phyloP scores from a whole-genome alignment of 2,329 filamentous ascomycete genomes.

The Pseudocercospora fijiensis region DNA sequence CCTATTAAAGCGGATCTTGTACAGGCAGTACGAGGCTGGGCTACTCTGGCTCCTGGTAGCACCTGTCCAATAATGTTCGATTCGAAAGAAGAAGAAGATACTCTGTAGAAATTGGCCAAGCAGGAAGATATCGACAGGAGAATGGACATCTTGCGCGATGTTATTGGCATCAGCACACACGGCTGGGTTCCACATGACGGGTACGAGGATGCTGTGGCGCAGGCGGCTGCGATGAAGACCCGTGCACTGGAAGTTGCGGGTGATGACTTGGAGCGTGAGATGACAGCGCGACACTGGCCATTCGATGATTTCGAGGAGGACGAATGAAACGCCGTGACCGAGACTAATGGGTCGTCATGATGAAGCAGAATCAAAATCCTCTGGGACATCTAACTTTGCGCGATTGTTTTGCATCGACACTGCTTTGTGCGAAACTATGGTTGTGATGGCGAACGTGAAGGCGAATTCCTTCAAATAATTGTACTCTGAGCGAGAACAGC shows the following conservation, averaged over 20 bases:
- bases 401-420: too few species aligned
- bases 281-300: constrained; percentile 23
- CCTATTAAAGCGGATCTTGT: constrained; percentile 29
- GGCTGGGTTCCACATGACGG: constrained; percentile 29
- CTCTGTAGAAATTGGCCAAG: neutral
- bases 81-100: neutral
- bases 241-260: constrained; percentile 24
- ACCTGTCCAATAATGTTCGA: neutral
- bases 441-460: too few species aligned
- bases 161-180: constrained; percentile 25
- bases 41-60: constrained; percentile 15
- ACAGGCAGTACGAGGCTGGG: constrained; percentile 17
- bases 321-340: constrained; percentile 3
- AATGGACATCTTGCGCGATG: constrained; percentile 26
- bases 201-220: constrained; percentile 25
- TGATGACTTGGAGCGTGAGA: constrained; percentile 22
- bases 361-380: too few species aligned
- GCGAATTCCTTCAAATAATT: too few species aligned
- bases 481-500: too few species aligned
- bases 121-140: constrained; percentile 32
- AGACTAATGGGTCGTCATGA: too few species aligned
- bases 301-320: constrained; percentile 38
- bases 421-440: too few species aligned
- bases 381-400: too few species aligned
- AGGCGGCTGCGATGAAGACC: constrained; percentile 25